Evolutionary conservation across 306 rosid species (phyloP), one percentile per base, ranked within the genome.

Genomic region (Neltuma alba): DNA sequence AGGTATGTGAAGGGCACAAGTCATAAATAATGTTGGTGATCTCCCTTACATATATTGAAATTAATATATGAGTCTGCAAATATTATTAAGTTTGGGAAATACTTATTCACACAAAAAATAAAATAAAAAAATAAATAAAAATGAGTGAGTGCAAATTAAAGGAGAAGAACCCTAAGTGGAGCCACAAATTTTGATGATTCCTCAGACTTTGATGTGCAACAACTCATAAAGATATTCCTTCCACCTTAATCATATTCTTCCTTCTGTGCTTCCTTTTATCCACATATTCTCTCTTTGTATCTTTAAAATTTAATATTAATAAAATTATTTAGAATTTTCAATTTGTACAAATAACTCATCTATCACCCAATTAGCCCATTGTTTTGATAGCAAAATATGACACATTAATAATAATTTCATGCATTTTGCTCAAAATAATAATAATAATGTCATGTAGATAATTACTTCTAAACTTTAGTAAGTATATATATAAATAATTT

Each of bases 131-230:
- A n/a, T n/a, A n/a, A n/a, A n/a, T n/a, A n/a, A n/a, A n/a, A n/a
- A n/a, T 21, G 66, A 69, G 66, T 28, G 66, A 60, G n/a, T 28
- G 66, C 16, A 28, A 54, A 54, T 54, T 54, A 54, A 60, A 28
- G 37, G 64, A 57, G 16, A 27, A 57, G 15, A 5, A 25, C 40
- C 33, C 18, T 7, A 45, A 27, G 83, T 74, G 85, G 81, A 81
- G 81, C 73, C 88, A 58, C 34, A 12, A 13, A 33, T 54, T 23
- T 74, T 74, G 57, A 78, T 69, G 79, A 72, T 66, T 72, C 74
- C 72, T 28, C 66, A 60, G 3, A 14, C 30, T 60, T 60, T 60
- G 66, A 60, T 60, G 64, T 28, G 37, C 37, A 80, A 68, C 71
- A 81, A 74, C 75, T 23, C 73, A 41, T 0, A 23, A 40, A 40